These are phyloP conservation scores for Plectosphaerella cucumerina DNA, from an alignment of 2,329 filamentous ascomycete genomes.

Conservation along the genomic window DNA sequence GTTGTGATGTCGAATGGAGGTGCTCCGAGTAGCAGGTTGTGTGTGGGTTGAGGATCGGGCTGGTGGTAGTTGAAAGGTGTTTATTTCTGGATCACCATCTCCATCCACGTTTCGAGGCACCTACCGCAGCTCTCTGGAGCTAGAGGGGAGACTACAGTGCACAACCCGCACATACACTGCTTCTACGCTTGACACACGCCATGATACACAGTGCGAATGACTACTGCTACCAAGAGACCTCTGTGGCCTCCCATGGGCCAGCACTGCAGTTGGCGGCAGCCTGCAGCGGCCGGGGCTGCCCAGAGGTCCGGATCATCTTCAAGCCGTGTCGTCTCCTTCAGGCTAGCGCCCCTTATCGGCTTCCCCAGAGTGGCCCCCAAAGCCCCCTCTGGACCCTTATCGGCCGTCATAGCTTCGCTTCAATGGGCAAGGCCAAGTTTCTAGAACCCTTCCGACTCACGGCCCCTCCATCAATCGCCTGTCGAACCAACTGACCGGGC, in stretches of 20 bases:
- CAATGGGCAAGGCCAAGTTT: not conserved
- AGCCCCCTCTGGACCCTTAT: not conserved
- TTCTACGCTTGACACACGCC: no score
- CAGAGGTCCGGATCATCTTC: no score
- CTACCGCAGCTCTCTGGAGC: no score
- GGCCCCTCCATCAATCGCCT: not conserved
- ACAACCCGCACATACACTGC: no score
- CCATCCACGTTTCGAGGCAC: no score
- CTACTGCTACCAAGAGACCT: no score
- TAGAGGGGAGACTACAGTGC: no score
- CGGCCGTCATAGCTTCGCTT: not conserved
- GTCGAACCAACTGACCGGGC: not conserved
- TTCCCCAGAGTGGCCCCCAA: not conserved
- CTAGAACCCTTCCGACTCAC: not conserved
- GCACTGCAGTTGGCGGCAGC: no score
- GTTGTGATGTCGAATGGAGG: not conserved
- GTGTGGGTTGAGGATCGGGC: conserved; percentile 3
- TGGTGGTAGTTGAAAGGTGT: conserved; percentile 20
- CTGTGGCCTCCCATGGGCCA: no score
- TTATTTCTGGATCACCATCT: conserved; percentile 13
- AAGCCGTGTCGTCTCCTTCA: no score
- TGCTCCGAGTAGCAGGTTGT: conserved; percentile 1
- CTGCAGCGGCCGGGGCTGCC: no score
- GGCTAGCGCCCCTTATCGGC: not conserved
- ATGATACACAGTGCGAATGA: no score